Evolutionary conservation across 1,139 yeast species (phyloP).

Genomic region (Saccharomyces hybrid): DNA sequence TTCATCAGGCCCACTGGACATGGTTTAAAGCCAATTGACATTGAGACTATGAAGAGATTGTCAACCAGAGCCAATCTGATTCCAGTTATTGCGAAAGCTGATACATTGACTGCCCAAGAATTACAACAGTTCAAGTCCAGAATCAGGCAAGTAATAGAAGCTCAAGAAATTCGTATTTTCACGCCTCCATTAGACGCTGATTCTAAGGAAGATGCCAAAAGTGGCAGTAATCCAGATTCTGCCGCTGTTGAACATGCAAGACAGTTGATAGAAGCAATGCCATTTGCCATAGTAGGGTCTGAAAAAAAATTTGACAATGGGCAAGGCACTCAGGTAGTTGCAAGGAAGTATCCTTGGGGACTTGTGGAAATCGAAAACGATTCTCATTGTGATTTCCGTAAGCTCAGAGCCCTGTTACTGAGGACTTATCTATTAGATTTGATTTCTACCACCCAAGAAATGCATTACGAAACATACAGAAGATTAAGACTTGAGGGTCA

Average conservation of each 20-base stretch:
- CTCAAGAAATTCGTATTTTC: constrained; percentile 84
- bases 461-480: constrained; percentile 87
- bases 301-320: constrained; percentile 75
- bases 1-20: constrained; percentile 96
- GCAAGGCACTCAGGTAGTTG: constrained; percentile 71
- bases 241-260: constrained; percentile 76
- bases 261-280: constrained; percentile 83
- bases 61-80: constrained; percentile 85
- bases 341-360: constrained; percentile 97
- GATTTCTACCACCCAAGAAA: constrained; percentile 79
- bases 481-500: constrained; percentile 62
- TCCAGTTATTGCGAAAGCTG: constrained; percentile 93
- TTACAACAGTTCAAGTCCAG: constrained; percentile 74
- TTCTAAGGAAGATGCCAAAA: constrained; percentile 21
- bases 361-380: constrained; percentile 95
- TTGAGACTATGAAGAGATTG: constrained; percentile 84
- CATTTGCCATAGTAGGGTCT: constrained; percentile 87
- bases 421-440: constrained; percentile 93
- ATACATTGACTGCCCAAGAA: constrained; percentile 79
- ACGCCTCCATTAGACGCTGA: constrained; percentile 55
- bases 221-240: constrained; percentile 54
- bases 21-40: constrained; percentile 86
- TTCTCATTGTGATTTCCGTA: constrained; percentile 89
- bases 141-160: constrained; percentile 84
- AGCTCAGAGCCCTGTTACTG: constrained; percentile 75